Evolutionary conservation across 2,329 filamentous ascomycete genomes (phyloP), one percentile per base, ranked within the genome.

Genomic region (Mycogone perniciosa): DNA sequence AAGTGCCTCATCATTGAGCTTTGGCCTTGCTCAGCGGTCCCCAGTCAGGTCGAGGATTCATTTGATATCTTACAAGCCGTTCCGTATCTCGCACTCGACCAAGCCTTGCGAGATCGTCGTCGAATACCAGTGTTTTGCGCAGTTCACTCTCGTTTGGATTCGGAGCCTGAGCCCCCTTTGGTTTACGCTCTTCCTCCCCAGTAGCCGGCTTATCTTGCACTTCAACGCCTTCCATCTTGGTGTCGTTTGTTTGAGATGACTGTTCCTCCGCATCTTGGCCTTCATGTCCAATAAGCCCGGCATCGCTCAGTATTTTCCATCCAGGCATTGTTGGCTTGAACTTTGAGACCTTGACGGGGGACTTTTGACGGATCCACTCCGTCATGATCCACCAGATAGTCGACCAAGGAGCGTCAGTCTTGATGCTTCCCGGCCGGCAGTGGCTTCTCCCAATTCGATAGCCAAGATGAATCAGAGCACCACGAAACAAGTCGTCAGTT

Each of bases 381-480:
- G 88, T 80, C 82, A 97, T 93, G 30, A 97, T 75, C 64, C 95
- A 87, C 91, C 93, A 97, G 44, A 99, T 80, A 0, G 89, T 84
- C 4, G 76, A 76, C 90, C 90, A 99, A 0, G 91, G 88, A 10
- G 93, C 93, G 68, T 97, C 84, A 0, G 93, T 97, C 72, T 95
- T 95, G 68, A 97, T 84, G 62, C 88, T 93, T 29, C 91, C 92
- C 0, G 89, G 80, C 58, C 90, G 89, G 60, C 89, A 89, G 67
- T 99, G 93, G 59, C 88, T 95, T 61, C 92, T 82, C 1, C 88
- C 88, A 4, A 87, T 87, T 42, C 80, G 78, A 64, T 95, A 97
- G 6, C 92, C 93, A 1, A 95, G 76, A 53, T 86, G 80, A 26
- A 83, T 77, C 31, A 99, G 72, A 3, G 93, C 93, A 26, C 93